Evolutionary conservation across 2,329 filamentous ascomycete genomes (phyloP).

Genomic region (Colletotrichum lentis): DNA sequence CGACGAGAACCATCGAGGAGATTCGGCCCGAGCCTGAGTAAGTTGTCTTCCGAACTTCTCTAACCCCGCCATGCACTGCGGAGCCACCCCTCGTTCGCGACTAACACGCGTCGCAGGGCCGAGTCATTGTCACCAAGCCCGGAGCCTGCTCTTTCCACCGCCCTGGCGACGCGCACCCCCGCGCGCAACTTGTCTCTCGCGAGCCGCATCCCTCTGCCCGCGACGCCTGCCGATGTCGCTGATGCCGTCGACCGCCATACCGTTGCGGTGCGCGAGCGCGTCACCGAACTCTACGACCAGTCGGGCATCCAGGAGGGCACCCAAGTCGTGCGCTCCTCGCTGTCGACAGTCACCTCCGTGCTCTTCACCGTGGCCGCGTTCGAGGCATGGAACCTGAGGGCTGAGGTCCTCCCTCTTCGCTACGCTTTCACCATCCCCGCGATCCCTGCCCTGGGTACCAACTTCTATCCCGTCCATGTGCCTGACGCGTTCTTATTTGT

Average conservation of each 20-base stretch:
- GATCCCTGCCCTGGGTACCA: slow-evolving; percentile 61
- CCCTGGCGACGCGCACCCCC: slow-evolving; percentile 57
- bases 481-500: slow-evolving; percentile 85
- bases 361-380: slow-evolving; percentile 72
- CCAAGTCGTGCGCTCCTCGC: slow-evolving; percentile 70
- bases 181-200: slow-evolving; percentile 63
- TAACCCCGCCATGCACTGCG: not conserved
- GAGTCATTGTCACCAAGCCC: slow-evolving; percentile 40
- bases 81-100: slow-evolving; percentile 12
- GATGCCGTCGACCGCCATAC: slow-evolving; percentile 78
- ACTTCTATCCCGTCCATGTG: slow-evolving; percentile 69
- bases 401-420: slow-evolving; percentile 73
- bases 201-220: slow-evolving; percentile 74
- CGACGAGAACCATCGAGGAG: slow-evolving; percentile 57
- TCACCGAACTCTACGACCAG: slow-evolving; percentile 69
- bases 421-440: slow-evolving; percentile 78
- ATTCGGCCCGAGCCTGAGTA: slow-evolving; percentile 52
- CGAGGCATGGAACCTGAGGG: slow-evolving; percentile 75
- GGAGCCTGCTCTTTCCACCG: slow-evolving; percentile 49
- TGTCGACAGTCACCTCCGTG: slow-evolving; percentile 77
- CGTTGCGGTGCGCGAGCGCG: slow-evolving; percentile 70
- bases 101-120: slow-evolving; percentile 30
- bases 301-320: slow-evolving; percentile 73
- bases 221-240: slow-evolving; percentile 81
- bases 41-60: slow-evolving; percentile 42